These are phyloP conservation scores for Alternaria brassicicola DNA, from an alignment of 2,329 filamentous ascomycete genomes.

Conservation along the genomic window DNA sequence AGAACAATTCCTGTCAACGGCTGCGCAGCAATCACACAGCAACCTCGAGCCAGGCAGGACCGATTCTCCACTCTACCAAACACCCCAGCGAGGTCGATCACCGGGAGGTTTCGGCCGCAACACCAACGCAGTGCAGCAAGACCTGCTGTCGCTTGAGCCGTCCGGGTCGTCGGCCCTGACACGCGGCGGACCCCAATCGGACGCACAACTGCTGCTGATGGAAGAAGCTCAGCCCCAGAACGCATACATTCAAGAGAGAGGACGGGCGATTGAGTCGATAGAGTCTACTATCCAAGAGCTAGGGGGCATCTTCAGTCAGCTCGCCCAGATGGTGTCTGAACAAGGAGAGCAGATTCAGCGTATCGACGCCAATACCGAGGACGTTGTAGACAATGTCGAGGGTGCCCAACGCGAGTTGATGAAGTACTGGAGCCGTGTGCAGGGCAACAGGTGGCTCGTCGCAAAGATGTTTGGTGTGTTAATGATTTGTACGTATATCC, in stretches of 20 bases:
- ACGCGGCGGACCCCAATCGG: conserved; percentile 64
- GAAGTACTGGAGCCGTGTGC: conserved; percentile 95
- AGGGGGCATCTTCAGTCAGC: conserved; percentile 88
- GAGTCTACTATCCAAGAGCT: conserved; percentile 94
- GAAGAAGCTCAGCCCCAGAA: conserved; percentile 88
- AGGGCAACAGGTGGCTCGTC: conserved; percentile 93
- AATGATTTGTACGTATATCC: conserved; percentile 75
- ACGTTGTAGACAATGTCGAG: conserved; percentile 97
- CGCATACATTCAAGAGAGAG: conserved; percentile 88
- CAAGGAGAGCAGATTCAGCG: conserved; percentile 98
- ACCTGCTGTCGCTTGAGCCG: conserved; percentile 84
- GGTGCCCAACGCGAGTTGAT: conserved; percentile 92
- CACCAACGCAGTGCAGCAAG: conserved; percentile 57
- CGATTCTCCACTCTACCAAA: conserved; percentile 85
- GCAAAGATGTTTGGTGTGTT: conserved; percentile 84
- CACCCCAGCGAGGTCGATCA: conserved; percentile 69
- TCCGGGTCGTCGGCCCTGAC: conserved; percentile 54
- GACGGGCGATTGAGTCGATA: conserved; percentile 95
- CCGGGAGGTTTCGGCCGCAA: conserved; percentile 53
- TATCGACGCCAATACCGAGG: conserved; percentile 96
- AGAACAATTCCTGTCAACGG: conserved; percentile 93
- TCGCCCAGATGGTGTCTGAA: conserved; percentile 96
- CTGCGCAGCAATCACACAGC: conserved; percentile 75
- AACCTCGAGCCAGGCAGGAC: conserved; percentile 69
- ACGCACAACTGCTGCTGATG: conserved; percentile 85